A percentile compares a stretch with the other conserved stretches of the same genome.
Conservation (phyloP, 164 flowering plant species). For the Tetrastigma voinierianum region DNA sequence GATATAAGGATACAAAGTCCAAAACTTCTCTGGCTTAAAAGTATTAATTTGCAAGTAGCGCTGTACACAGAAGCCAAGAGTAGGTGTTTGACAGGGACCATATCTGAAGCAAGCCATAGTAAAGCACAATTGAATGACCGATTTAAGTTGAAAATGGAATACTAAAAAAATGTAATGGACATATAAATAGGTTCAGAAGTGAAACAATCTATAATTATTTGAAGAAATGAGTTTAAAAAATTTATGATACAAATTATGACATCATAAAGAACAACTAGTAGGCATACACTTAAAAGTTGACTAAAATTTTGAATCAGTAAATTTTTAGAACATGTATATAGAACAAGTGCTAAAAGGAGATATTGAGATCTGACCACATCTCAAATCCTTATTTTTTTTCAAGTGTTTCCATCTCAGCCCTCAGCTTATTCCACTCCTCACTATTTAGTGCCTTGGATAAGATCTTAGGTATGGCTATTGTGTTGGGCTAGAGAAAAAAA, state of each 20-base stretch:
- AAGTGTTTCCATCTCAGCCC: no score
- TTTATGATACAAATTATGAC: neutral
- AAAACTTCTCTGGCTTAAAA: slow-evolving; percentile 89
- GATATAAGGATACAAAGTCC: slow-evolving; percentile 72
- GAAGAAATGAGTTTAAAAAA: neutral
- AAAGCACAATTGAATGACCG: slow-evolving; percentile 8
- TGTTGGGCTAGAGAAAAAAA: no score
- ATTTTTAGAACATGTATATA: no score
- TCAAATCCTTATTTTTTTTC: no score
- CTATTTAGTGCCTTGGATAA: no score
- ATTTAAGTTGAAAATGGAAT: neutral
- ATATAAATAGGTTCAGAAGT: neutral
- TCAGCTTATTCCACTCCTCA: no score
- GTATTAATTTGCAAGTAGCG: slow-evolving; percentile 83
- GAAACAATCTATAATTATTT: neutral
- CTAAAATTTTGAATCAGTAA: no score
- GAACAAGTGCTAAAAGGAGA: no score
- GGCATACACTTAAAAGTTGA: no score
- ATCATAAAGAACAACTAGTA: neutral
- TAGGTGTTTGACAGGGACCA: slow-evolving; percentile 99
- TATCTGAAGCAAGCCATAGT: slow-evolving; percentile 56
- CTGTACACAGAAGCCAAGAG: slow-evolving; percentile 96
- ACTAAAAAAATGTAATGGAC: neutral
- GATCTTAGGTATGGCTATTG: no score
- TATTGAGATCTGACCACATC: no score